Base-by-base conservation (phyloP, 768 basidiomycete genomes). In the Mrakia frigida region DNA sequence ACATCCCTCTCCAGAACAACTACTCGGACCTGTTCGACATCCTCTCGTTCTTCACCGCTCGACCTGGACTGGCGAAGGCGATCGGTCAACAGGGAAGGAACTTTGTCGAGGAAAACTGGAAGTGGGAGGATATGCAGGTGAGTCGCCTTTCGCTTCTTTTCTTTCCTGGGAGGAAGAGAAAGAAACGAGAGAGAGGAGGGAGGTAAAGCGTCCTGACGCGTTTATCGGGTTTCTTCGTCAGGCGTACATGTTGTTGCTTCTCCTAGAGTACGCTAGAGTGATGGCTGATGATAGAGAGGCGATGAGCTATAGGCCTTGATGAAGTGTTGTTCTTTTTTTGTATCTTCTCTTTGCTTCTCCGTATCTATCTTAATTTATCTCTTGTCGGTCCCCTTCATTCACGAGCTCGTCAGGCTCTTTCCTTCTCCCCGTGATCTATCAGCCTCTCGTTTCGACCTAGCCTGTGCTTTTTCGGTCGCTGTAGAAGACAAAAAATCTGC, bases 51-150 rank as follows among this genome's bases (percentile, higher is more conserved):
- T 73, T 77, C 31, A 67, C 60, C 14, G 39, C 76, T 13, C 70
- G 76, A 9, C 76, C 70, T 25, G 70, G 53, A 9, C 59, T 65
- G 25, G 76, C 76, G 13, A 50, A 35, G 23, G 25, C 52, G 23
- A 77, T 77, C 39, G 76, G 70, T n/a, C n/a, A 71, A 52, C 41
- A 71, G 1, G 76, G 76, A n/a, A 53, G 76, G 25, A 25, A 65
- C n/a, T 77, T 77, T 33, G 76, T 60, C 3, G 37, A 65, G 21
- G 76, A 77, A 50, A 52, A 77, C 25, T 77, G 76, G 76, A 67
- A 52, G 43, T 77, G 76, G 76, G 61, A 73, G 71, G 59, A 61
- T 60, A 77, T 77, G 76, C 65, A 68, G 56, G 56, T 56, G 6
- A 56, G 56, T 56, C n/a, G 3, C 23, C 1, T 9, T 28, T 14